Percentiles rank a stretch among this genome's conserved stretches.
phyloP scores from a whole-genome alignment of 805 yeast genomes.

The Candida manassasensis region DNA sequence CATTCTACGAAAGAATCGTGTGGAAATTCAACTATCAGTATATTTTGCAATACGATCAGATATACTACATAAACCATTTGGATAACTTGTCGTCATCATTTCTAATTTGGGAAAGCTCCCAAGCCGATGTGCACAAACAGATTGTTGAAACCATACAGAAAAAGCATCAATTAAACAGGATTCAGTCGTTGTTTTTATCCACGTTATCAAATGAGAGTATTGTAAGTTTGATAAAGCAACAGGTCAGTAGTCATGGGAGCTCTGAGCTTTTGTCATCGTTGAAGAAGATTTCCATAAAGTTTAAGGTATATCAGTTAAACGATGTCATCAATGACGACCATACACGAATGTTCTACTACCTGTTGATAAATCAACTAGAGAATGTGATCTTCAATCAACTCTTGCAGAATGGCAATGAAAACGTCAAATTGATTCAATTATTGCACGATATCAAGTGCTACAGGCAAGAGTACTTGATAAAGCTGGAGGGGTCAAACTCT shows the following conservation, averaged over 20 bases:
- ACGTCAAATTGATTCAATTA: conserved; percentile 7
- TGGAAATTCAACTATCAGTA: conserved; percentile 41
- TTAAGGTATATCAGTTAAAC: conserved; percentile 21
- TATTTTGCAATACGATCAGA: conserved; percentile 17
- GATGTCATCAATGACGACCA: conserved; percentile 16
- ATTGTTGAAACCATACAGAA: conserved; percentile 13
- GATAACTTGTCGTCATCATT: conserved; percentile 21
- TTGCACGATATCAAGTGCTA: conserved; percentile 8
- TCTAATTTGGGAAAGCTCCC: conserved; percentile 37
- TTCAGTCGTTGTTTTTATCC: conserved; percentile 23
- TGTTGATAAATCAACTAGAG: conserved; percentile 13
- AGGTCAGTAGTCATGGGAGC: conserved; percentile 1
- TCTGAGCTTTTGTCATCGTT: conserved; percentile 22
- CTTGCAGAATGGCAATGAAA: conserved; percentile 3
- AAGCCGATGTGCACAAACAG: conserved; percentile 10
- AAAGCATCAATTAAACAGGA: conserved; percentile 14
- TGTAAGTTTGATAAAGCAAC: conserved; percentile 11
- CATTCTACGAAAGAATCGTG: conserved; percentile 37
- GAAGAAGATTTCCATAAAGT: conserved; percentile 28
- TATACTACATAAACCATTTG: conserved; percentile 19
- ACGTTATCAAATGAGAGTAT: conserved; percentile 15
- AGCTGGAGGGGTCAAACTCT: conserved; percentile 5
- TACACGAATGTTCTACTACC: conserved; percentile 24
- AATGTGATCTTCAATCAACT: conserved; percentile 10
- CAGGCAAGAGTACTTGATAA: conserved; percentile 9